phyloP scores from a whole-genome alignment of 441 rosid species.

The Erodium texanum region DNA sequence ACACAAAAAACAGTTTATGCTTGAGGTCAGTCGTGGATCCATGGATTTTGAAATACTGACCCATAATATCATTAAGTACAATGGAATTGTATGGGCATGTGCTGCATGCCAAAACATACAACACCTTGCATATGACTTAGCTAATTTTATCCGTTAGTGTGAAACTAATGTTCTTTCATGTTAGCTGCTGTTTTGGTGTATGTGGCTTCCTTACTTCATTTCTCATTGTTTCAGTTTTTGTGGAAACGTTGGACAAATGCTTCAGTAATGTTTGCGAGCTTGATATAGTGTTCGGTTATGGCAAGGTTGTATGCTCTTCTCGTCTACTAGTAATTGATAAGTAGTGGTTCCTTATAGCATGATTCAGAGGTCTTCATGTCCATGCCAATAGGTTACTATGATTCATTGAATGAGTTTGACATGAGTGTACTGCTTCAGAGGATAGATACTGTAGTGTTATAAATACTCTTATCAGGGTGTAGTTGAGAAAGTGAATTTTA shows the following conservation, averaged over 20 bases:
- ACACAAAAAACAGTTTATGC: background rate
- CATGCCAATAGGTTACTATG: too few species aligned
- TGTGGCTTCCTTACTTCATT: slow-evolving; percentile 13
- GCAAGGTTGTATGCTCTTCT: slow-evolving; percentile 48
- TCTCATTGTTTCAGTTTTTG: slow-evolving; percentile 59
- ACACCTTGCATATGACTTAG: too few species aligned
- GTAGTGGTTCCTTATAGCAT: background rate
- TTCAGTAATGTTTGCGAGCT: slow-evolving; percentile 94
- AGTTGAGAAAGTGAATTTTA: background rate
- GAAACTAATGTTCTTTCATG: background rate
- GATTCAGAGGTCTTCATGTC: background rate
- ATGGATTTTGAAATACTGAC: too few species aligned
- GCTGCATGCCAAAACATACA: too few species aligned
- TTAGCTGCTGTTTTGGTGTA: background rate
- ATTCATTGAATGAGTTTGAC: too few species aligned
- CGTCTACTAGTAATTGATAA: background rate
- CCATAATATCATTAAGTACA: too few species aligned
- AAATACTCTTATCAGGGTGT: background rate
- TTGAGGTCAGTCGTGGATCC: background rate
- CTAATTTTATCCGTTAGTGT: too few species aligned
- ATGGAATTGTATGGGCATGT: too few species aligned
- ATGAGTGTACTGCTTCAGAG: background rate
- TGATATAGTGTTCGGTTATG: slow-evolving; percentile 78
- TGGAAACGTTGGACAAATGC: slow-evolving; percentile 94
- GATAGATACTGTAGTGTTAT: background rate